Conservation (phyloP, 208 protist species). For the Plasmodiophora brassicae region DNA sequence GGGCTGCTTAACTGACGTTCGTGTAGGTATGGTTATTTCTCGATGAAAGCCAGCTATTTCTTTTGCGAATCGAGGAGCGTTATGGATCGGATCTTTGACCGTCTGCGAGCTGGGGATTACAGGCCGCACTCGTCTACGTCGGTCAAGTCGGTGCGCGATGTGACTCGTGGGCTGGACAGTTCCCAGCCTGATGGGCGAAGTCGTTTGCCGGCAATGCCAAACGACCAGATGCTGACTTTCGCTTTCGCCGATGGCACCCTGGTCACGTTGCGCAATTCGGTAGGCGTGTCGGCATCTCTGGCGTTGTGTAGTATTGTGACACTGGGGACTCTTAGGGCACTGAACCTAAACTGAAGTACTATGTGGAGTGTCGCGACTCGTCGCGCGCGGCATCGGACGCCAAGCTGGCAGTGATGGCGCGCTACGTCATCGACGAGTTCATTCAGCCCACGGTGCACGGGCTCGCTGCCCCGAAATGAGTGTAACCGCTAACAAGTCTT, state of each 20-base stretch:
- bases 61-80: background rate
- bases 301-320: no score
- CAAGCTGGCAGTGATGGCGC: background rate
- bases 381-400: background rate
- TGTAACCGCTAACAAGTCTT: background rate
- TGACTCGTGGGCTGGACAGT: background rate
- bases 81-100: background rate
- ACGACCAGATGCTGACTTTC: constrained; percentile 16
- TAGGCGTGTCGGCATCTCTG: no score
- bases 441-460: background rate
- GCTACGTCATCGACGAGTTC: background rate
- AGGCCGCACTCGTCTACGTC: background rate
- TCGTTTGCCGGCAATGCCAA: background rate
- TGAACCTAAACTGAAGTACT: constrained; percentile 20
- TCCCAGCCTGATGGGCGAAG: background rate
- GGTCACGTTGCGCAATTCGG: constrained; percentile 11
- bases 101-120: background rate
- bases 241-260: background rate
- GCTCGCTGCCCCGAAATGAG: background rate
- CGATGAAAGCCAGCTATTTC: background rate
- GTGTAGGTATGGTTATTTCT: constrained; percentile 7
- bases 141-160: background rate
- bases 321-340: no score
- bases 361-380: background rate
- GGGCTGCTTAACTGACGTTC: background rate